phyloP scores from a whole-genome alignment of 257 asterid genomes.

The Ballota nigra region DNA sequence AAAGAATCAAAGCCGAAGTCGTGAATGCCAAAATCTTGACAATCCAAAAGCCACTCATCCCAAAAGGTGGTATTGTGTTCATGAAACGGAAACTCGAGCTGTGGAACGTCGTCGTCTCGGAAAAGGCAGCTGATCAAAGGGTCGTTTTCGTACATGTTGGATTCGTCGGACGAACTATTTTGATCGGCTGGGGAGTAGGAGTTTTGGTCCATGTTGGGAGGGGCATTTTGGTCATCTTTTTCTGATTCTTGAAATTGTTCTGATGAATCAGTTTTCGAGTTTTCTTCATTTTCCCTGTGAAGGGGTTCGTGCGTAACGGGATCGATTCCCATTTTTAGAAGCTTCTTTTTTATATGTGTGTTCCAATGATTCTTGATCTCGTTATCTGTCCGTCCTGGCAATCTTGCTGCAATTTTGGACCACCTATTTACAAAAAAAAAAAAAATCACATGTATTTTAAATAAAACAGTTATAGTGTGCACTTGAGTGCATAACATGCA shows the following conservation, averaged over 20 bases:
- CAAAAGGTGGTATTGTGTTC: conserved; percentile 21
- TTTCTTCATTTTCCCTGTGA: conserved; percentile 26
- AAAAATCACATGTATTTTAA: too few species aligned
- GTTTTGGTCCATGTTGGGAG: conserved; percentile 23
- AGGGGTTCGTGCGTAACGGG: conserved; percentile 85
- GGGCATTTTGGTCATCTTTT: conserved; percentile 6
- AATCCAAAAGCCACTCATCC: conserved; percentile 71
- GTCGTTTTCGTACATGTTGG: conserved; percentile 47
- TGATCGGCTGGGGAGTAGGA: conserved; percentile 47
- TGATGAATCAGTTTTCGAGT: conserved; percentile 10
- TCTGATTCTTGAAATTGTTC: background rate
- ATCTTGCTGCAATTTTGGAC: conserved; percentile 89
- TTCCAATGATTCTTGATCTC: conserved; percentile 98
- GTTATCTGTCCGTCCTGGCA: conserved; percentile 92
- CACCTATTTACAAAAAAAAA: conserved; percentile 34
- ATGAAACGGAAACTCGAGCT: conserved; percentile 19
- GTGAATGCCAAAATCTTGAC: conserved; percentile 77
- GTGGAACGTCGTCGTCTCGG: conserved; percentile 41
- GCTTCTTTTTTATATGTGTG: conserved; percentile 91
- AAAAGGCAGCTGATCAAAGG: conserved; percentile 51
- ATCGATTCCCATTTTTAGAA: conserved; percentile 83
- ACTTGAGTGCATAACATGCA: too few species aligned
- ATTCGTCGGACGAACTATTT: conserved; percentile 54
- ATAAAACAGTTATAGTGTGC: too few species aligned
- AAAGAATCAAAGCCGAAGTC: conserved; percentile 60